These are phyloP conservation scores for Sporodiniella umbellata DNA, from an alignment of 371 early-diverging fungal species.

Conservation along the genomic window DNA sequence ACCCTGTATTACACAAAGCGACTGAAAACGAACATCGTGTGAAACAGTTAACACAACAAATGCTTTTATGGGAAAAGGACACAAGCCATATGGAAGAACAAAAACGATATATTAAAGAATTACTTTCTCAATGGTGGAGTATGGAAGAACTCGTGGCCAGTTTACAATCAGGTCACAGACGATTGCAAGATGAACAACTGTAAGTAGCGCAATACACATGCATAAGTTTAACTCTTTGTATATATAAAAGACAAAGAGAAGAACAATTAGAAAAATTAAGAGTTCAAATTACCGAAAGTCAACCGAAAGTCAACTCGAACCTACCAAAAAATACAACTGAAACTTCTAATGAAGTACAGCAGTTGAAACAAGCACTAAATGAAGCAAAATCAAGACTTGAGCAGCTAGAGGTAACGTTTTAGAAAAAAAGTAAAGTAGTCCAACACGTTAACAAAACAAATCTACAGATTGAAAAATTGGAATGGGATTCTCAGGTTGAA, in stretches of 20 bases:
- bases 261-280: constrained; percentile 12
- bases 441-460: background rate
- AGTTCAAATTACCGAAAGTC: constrained; percentile 7
- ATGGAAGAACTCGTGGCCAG: constrained; percentile 42
- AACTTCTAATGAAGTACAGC: constrained; percentile 10
- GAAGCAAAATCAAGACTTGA: constrained; percentile 21
- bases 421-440: background rate
- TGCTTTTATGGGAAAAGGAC: constrained; percentile 52
- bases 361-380: constrained; percentile 12
- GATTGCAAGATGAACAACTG: constrained; percentile 20
- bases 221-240: background rate
- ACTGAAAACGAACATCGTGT: constrained; percentile 56
- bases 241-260: constrained; percentile 21
- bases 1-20: constrained; percentile 48
- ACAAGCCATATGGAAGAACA: constrained; percentile 40
- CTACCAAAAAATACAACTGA: constrained; percentile 1
- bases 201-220: constrained; percentile 1
- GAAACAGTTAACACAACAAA: constrained; percentile 55
- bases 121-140: constrained; percentile 43
- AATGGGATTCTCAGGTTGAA: constrained; percentile 25
- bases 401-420: constrained; percentile 22
- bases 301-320: constrained; percentile 6
- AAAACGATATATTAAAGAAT: constrained; percentile 36
- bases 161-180: constrained; percentile 30
- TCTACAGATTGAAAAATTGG: constrained; percentile 27